Evolutionary conservation across 2,329 filamentous ascomycete genomes (phyloP).

Genomic region (Capronia americana): DNA sequence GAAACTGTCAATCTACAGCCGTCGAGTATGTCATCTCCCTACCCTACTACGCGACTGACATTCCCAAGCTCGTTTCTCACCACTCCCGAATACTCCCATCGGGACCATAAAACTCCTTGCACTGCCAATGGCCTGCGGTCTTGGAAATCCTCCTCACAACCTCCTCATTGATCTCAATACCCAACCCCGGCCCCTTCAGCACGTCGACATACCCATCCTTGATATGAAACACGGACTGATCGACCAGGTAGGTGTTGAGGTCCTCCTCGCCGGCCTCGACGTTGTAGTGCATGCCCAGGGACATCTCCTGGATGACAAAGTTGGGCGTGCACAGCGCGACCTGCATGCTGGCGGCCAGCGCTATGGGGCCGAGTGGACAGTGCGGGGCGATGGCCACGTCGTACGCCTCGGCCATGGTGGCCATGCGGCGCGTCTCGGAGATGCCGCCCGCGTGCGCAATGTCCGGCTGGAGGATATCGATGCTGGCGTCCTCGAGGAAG

Average conservation of each 20-base stretch:
- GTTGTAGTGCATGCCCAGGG: slow-evolving; percentile 80
- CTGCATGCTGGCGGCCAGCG: slow-evolving; percentile 71
- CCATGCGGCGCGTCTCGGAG: slow-evolving; percentile 70
- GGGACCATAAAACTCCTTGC: slow-evolving; percentile 70
- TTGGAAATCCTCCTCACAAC: slow-evolving; percentile 65
- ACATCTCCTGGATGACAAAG: slow-evolving; percentile 78
- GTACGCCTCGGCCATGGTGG: slow-evolving; percentile 72
- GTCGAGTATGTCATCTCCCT: too few relatives aligned
- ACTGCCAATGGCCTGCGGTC: slow-evolving; percentile 68
- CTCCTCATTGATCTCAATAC: slow-evolving; percentile 75
- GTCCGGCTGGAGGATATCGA: slow-evolving; percentile 75
- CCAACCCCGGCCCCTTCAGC: slow-evolving; percentile 65
- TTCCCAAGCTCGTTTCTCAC: slow-evolving; percentile 49
- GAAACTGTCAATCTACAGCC: too few relatives aligned
- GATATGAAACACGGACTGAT: slow-evolving; percentile 70
- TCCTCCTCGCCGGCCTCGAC: slow-evolving; percentile 66
- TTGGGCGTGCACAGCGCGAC: slow-evolving; percentile 65
- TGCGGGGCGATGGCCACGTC: slow-evolving; percentile 74
- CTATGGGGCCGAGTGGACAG: slow-evolving; percentile 73
- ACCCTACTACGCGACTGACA: background rate
- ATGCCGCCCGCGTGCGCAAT: slow-evolving; percentile 73
- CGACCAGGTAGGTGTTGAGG: slow-evolving; percentile 69
- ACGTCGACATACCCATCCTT: slow-evolving; percentile 69
- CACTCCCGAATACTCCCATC: slow-evolving; percentile 72
- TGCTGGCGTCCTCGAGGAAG: slow-evolving; percentile 68